A percentile compares a stretch with the other conserved stretches of the same genome.
phyloP scores from a whole-genome alignment of 2,329 filamentous ascomycete genomes.

The Sporothrix inflata region DNA sequence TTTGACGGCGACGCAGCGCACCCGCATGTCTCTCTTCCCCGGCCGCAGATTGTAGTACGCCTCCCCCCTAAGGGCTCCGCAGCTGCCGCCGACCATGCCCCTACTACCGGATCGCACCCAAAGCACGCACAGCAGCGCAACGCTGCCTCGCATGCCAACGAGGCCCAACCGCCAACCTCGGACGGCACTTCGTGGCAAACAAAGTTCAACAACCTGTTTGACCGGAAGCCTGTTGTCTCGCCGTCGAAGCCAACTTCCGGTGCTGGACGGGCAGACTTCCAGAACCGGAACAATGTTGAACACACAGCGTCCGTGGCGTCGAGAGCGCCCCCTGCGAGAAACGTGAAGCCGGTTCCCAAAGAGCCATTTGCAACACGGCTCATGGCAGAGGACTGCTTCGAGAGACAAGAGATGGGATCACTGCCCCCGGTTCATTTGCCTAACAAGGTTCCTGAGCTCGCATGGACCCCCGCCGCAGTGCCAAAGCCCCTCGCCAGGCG shows the following conservation, averaged over 20 bases:
- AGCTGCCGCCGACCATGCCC: neutral
- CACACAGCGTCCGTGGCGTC: neutral
- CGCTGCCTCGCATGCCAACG: conserved; percentile 7
- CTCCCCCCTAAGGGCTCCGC: conserved; percentile 64
- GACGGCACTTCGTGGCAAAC: conserved; percentile 63
- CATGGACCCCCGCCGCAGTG: conserved; percentile 63
- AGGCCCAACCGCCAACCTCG: conserved; percentile 24
- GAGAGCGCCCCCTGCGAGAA: neutral
- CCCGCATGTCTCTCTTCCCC: conserved; percentile 72
- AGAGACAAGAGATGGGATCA: conserved; percentile 79
- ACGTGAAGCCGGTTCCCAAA: conserved; percentile 47
- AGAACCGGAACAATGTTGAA: neutral
- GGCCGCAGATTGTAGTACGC: conserved; percentile 74
- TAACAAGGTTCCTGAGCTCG: conserved; percentile 60
- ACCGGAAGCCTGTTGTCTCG: conserved; percentile 60
- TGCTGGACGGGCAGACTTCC: neutral
- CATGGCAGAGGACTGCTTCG: conserved; percentile 79
- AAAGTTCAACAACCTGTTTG: conserved; percentile 78
- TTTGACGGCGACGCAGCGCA: conserved; percentile 68
- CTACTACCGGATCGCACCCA: neutral
- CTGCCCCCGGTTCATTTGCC: conserved; percentile 73
- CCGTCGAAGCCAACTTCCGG: conserved; percentile 59
- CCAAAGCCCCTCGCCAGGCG: conserved; percentile 59
- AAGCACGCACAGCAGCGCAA: neutral
- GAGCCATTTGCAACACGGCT: conserved; percentile 62